Conservation (phyloP, 2,329 filamentous ascomycete genomes). For the Chaetomium sp. region DNA sequence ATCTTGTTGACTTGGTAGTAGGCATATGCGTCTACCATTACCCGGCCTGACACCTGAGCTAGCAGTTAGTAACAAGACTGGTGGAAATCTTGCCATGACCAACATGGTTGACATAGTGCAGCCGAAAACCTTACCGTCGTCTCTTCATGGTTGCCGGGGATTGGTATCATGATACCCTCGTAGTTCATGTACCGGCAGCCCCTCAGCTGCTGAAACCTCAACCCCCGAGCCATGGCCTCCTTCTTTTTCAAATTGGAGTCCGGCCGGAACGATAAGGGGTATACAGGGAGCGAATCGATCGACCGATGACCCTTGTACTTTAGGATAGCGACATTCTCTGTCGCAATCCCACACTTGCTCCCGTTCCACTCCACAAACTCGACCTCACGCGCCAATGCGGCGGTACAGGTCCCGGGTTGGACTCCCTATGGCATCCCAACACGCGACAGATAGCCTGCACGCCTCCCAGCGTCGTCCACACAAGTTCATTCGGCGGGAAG, state of each 20-base stretch:
- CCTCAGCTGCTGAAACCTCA: conserved; percentile 28
- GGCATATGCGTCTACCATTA: conserved; percentile 32
- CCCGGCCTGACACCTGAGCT: conserved; percentile 24
- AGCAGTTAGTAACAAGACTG: neutral
- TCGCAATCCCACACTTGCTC: conserved; percentile 26
- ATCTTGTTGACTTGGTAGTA: conserved; percentile 30
- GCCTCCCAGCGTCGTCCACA: conserved; percentile 28
- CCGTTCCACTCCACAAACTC: conserved; percentile 35
- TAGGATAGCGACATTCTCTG: conserved; percentile 22
- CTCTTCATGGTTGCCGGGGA: neutral
- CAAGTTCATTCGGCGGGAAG: conserved; percentile 30
- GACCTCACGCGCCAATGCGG: conserved; percentile 19
- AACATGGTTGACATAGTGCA: neutral
- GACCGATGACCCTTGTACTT: conserved; percentile 25
- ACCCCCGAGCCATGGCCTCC: conserved; percentile 27
- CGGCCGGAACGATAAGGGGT: conserved; percentile 26
- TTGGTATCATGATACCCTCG: conserved; percentile 26
- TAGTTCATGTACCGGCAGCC: conserved; percentile 30
- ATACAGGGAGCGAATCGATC: conserved; percentile 26
- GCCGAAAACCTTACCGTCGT: neutral
- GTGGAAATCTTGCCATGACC: neutral
- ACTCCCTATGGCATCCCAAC: conserved; percentile 21
- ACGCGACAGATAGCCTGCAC: conserved; percentile 34
- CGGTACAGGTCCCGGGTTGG: neutral
- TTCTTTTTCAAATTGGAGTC: conserved; percentile 23